Conservation (phyloP, 495 filamentous ascomycete genomes). For the Penicillium mononematosum region DNA sequence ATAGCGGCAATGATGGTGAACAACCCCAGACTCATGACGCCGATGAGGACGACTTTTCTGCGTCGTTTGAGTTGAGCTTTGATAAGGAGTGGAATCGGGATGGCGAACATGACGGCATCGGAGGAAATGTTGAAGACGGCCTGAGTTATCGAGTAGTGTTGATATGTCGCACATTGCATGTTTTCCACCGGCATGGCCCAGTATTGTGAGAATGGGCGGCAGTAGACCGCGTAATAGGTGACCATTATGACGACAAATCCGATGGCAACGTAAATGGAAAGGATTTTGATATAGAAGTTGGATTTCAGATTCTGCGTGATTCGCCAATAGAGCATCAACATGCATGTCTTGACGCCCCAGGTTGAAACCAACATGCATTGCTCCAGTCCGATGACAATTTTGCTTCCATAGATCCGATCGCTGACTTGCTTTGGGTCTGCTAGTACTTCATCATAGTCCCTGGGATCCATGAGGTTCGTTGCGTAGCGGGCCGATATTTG, state of each 20-base stretch:
- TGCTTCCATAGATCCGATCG: slow-evolving; percentile 49
- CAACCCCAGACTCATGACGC: slow-evolving; percentile 54
- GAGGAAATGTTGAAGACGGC: slow-evolving; percentile 67
- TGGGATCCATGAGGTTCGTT: slow-evolving; percentile 60
- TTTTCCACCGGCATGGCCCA: slow-evolving; percentile 52
- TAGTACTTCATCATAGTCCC: slow-evolving; percentile 47
- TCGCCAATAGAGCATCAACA: slow-evolving; percentile 51
- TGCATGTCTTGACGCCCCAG: slow-evolving; percentile 51
- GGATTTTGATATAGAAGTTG: slow-evolving; percentile 50
- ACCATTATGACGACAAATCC: slow-evolving; percentile 60
- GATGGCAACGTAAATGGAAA: slow-evolving; percentile 52
- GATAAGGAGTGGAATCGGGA: slow-evolving; percentile 60
- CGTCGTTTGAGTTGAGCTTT: slow-evolving; percentile 48
- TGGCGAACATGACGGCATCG: slow-evolving; percentile 59
- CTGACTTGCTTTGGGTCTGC: slow-evolving; percentile 40
- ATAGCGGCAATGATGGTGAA: slow-evolving; percentile 63
- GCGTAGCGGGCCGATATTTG: slow-evolving; percentile 55
- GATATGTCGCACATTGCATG: slow-evolving; percentile 37
- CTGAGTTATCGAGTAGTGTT: slow-evolving; percentile 61
- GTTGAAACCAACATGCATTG: slow-evolving; percentile 53
- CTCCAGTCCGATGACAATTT: slow-evolving; percentile 53
- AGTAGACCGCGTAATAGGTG: slow-evolving; percentile 64
- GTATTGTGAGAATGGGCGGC: slow-evolving; percentile 59
- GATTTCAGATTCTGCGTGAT: slow-evolving; percentile 41
- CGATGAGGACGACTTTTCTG: slow-evolving; percentile 53